Percentiles rank a stretch among this genome's conserved stretches.
Evolutionary conservation across 2,329 filamentous ascomycete species (phyloP).

Genomic region (Cordyceps farinosa): DNA sequence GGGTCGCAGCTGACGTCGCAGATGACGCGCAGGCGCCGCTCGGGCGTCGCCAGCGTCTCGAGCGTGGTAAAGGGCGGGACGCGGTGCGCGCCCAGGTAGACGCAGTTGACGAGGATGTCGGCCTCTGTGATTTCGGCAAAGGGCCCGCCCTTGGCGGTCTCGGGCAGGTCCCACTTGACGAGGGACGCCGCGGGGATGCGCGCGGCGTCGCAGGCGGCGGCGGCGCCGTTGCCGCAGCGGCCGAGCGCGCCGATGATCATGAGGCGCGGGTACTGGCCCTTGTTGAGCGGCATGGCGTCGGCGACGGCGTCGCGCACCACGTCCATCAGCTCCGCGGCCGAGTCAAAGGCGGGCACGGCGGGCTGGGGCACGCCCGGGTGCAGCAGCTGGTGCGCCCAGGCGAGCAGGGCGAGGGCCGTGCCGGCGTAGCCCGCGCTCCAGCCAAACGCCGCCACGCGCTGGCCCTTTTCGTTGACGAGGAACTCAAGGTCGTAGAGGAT

Average conservation of each 20-base stretch:
- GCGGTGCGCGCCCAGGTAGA: constrained; percentile 60
- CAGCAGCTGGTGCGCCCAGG: constrained; percentile 78
- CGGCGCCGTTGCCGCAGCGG: constrained; percentile 79
- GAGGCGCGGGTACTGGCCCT: constrained; percentile 65
- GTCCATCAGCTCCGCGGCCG: constrained; percentile 21
- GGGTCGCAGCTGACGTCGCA: constrained; percentile 74
- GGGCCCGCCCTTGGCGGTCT: constrained; percentile 69
- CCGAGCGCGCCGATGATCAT: constrained; percentile 84
- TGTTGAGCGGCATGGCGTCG: constrained; percentile 61
- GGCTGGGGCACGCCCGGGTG: constrained; percentile 59
- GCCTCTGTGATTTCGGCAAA: constrained; percentile 71
- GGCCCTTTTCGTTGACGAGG: constrained; percentile 66
- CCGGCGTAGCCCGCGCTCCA: constrained; percentile 75
- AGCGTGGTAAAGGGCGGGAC: constrained; percentile 68
- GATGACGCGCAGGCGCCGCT: constrained; percentile 70
- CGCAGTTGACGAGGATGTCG: constrained; percentile 79
- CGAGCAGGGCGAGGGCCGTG: constrained; percentile 70
- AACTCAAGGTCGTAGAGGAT: constrained; percentile 86
- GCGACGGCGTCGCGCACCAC: constrained; percentile 65
- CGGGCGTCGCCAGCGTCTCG: constrained; percentile 53
- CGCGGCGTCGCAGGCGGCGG: constrained; percentile 71
- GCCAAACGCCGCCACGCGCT: constrained; percentile 69
- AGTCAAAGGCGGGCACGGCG: constrained; percentile 26
- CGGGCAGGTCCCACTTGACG: constrained; percentile 66
- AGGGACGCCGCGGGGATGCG: constrained; percentile 54